Evolutionary conservation across 169 alveolate genomes (phyloP), one percentile per base, ranked within the genome.

Genomic region (Babesia gibsoni): DNA sequence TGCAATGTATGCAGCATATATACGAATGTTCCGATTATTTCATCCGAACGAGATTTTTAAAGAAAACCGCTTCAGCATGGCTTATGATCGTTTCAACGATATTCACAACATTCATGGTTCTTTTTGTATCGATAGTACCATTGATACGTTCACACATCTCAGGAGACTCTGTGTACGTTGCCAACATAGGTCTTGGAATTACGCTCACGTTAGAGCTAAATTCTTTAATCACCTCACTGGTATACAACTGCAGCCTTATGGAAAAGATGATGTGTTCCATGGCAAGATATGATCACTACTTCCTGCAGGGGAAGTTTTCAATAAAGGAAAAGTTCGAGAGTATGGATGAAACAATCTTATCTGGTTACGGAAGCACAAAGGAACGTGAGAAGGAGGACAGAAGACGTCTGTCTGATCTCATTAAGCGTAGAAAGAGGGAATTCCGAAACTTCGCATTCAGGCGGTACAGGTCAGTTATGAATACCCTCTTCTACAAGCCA

Each of bases 321-420:
- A 18, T 61, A 45, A 43, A 61, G 5, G 72, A 61, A 25, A 61
- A 61, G 58, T 61, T 61, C 33, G 72, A 61, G 1, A 61, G 72
- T 32, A 61, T 61, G 72, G 58, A 46, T 45, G 72, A 61, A 20
- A 61, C 46, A 0, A 14, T 61, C 0, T 61, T 61, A 58, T 58
- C 46, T 39, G 16, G 46, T 39, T 39, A 33, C 54, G 39, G 10
- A 18, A 20, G 72, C 22, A 5, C 42, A 10, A 32, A 5, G 16
- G 72, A 12, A 7, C 50, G 22, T n/a, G 23, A 8, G 33, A 27
- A 16, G 5, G n/a, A 30, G 10, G 8, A 4, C 8, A 12, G n/a
- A 12, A 61, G 39, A 32, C 59, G 72, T n/a, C n/a, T 1, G 46
- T 9, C 72, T 1, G 59, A 4, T 7, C 2, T 61, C 18, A 0